Evolutionary conservation across 805 yeast genomes (phyloP).

Genomic region (Debaryomyces prosopidis): DNA sequence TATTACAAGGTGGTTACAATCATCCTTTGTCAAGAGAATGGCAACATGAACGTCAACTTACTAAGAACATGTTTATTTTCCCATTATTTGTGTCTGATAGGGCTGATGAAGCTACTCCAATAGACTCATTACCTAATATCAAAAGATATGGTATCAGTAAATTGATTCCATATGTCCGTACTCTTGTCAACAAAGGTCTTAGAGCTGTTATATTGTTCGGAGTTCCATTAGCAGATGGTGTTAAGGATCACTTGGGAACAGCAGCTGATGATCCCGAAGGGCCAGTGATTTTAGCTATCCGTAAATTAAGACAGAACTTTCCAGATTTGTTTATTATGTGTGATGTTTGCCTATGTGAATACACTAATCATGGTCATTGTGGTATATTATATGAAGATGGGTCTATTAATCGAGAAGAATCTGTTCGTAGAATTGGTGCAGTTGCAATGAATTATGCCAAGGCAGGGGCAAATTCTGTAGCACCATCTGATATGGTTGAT

Average conservation of each 20-base stretch:
- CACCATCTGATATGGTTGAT: constrained; percentile 98
- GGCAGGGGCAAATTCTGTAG: constrained; percentile 95
- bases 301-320: constrained; percentile 59
- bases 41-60: constrained; percentile 84
- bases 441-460: constrained; percentile 93
- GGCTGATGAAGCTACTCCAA: constrained; percentile 74
- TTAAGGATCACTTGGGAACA: constrained; percentile 79
- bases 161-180: constrained; percentile 67
- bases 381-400: constrained; percentile 91
- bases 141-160: constrained; percentile 83
- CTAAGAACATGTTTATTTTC: constrained; percentile 87
- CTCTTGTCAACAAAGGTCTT: constrained; percentile 78
- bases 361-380: constrained; percentile 97
- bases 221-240: constrained; percentile 74
- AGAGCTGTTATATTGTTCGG: constrained; percentile 89
- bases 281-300: constrained; percentile 84
- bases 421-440: constrained; percentile 84
- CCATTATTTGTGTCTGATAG: constrained; percentile 85
- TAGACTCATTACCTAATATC: constrained; percentile 84
- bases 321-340: constrained; percentile 87
- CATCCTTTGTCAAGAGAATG: constrained; percentile 87
- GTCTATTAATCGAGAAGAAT: constrained; percentile 66
- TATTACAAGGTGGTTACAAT: constrained; percentile 92
- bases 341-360: constrained; percentile 96
- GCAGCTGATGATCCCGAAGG: constrained; percentile 96